Base-by-base conservation (phyloP, 371 early-diverging fungal genomes). In the Phascolomyces articulosus region DNA sequence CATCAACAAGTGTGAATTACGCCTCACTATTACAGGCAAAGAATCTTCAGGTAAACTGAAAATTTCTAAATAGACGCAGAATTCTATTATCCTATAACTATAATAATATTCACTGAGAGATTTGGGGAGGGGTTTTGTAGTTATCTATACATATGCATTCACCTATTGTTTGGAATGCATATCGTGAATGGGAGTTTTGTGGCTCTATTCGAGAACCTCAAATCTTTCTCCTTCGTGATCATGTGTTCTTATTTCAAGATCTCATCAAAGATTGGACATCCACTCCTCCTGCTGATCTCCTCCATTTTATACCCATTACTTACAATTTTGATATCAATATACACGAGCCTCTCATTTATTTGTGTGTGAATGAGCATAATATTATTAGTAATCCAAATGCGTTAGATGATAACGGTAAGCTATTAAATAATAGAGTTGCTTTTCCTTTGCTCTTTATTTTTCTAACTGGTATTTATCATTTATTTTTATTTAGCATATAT, bases 321-420 rank as follows among this genome's bases (percentile, higher is more conserved):
- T 94, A 94, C 69, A 67, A 70, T 16, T 66, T 92, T 53, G 73
- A 81, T 21, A 69, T 90, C 26, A 68, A 71, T 2, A 62, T 92
- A 11, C 77, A 80, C 3, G 79, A 89, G 28, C 82, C 88, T 23
- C 72, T 77, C 26, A 64, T 93, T 7, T 83, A 79, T 60, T 78
- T 93, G 7, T 93, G 90, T 70, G 86, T 89, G 20, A 95, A 95
- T 64, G 91, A 91, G 56, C 84, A 89, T 62, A 94, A 95, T 73
- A 87, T 95, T 10, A 93, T 94, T 62, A 87, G 90, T 64, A 90
- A 92, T 68, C 89, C 88, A 3, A 85, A 81, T 24, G 89, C 90
- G 26, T 65, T 83, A 1, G 87, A 88, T 21, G 93, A 94, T 49
- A 95, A 95, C 70, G 87, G 95, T 94, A 83, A 80, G 10, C 9